A percentile compares a stretch with the other conserved stretches of the same genome.
phyloP scores from a whole-genome alignment of 331 rosid genomes.

The Saraca asoca region DNA sequence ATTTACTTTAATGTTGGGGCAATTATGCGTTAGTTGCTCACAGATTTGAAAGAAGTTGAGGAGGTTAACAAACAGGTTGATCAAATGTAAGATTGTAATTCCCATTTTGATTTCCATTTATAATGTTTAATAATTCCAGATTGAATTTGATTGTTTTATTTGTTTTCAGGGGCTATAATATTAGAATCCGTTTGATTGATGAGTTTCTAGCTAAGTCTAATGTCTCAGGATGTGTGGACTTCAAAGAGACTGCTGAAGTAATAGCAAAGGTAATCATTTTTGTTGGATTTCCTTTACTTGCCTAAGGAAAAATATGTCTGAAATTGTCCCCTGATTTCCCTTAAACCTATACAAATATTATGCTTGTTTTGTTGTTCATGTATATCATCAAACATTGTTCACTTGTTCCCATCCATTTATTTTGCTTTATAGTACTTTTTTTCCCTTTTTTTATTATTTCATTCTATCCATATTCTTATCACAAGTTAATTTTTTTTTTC shows the following conservation, averaged over 20 bases:
- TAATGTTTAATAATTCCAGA: neutral
- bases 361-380: too few species aligned
- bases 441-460: too few species aligned
- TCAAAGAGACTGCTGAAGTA: slow-evolving; percentile 91
- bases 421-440: too few species aligned
- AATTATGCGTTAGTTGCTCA: slow-evolving; percentile 90
- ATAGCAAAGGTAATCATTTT: slow-evolving; percentile 78
- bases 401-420: too few species aligned
- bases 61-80: slow-evolving; percentile 99
- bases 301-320: neutral
- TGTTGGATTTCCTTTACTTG: slow-evolving; percentile 8
- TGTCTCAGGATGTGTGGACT: slow-evolving; percentile 88
- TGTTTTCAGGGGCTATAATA: slow-evolving; percentile 85
- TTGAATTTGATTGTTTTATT: slow-evolving; percentile 21
- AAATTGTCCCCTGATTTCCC: neutral
- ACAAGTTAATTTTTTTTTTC: too few species aligned
- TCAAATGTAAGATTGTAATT: slow-evolving; percentile 62
- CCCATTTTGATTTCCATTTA: slow-evolving; percentile 2
- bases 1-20: slow-evolving; percentile 92
- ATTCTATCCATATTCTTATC: too few species aligned
- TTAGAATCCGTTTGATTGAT: slow-evolving; percentile 87
- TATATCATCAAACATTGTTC: too few species aligned
- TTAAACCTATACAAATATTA: too few species aligned
- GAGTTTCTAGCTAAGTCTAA: slow-evolving; percentile 97
- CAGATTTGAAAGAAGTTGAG: slow-evolving; percentile 96